phyloP scores from a whole-genome alignment of 805 yeast genomes.

The Wickerhamiella siamensis region DNA sequence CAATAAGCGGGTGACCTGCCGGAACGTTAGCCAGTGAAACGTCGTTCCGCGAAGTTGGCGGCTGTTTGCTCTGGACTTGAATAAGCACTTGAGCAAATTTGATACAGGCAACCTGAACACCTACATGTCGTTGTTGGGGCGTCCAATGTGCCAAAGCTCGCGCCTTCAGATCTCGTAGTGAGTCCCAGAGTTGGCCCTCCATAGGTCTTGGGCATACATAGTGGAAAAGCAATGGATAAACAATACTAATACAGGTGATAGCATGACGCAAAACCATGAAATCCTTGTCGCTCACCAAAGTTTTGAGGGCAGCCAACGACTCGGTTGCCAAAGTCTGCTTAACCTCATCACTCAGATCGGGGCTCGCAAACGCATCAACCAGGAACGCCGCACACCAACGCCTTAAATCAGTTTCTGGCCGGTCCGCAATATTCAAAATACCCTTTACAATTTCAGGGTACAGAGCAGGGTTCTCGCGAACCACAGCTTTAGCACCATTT shows the following conservation, averaged over 20 bases:
- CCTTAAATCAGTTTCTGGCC: constrained; percentile 22
- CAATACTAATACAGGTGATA: constrained; percentile 28
- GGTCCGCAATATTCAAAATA: constrained; percentile 26
- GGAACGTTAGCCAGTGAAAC: constrained; percentile 36
- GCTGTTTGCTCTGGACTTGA: constrained; percentile 30
- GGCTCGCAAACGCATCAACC: constrained; percentile 25
- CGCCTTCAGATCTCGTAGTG: constrained; percentile 40
- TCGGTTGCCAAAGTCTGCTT: constrained; percentile 19
- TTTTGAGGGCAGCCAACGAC: constrained; percentile 19
- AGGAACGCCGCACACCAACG: constrained; percentile 27
- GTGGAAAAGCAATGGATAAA: constrained; percentile 35
- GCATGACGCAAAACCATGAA: constrained; percentile 25
- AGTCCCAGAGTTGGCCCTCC: constrained; percentile 37
- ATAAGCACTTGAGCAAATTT: constrained; percentile 55
- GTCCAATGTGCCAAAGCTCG: constrained; percentile 49
- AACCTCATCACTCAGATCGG: constrained; percentile 13
- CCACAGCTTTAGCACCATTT: constrained; percentile 26
- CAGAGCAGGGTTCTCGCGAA: constrained; percentile 23
- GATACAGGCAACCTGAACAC: constrained; percentile 52
- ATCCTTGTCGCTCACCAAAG: constrained; percentile 19
- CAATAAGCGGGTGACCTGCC: constrained; percentile 51
- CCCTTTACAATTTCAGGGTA: constrained; percentile 26
- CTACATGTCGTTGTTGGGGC: constrained; percentile 24
- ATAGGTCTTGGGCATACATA: constrained; percentile 30
- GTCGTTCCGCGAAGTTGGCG: constrained; percentile 9